Percentiles rank a stretch among this genome's conserved stretches.
These are phyloP conservation scores for Conringia planisiliqua DNA, from an alignment of 345 rosid genomes.

Conservation along the genomic window DNA sequence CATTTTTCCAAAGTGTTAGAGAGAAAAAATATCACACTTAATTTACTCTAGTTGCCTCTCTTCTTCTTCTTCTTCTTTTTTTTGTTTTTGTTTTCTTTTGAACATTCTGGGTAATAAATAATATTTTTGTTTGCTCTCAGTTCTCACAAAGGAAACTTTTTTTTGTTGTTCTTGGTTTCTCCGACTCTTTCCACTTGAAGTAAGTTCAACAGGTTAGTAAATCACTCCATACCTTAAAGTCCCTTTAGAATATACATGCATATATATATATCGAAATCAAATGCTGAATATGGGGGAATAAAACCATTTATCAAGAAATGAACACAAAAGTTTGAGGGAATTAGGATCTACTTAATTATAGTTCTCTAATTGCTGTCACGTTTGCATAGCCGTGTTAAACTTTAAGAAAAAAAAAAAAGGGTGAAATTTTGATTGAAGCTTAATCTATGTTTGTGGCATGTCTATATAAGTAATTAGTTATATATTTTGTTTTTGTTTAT, in stretches of 20 bases:
- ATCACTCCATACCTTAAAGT: constrained; percentile 3
- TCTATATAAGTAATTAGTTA: not conserved
- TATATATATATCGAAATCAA: not conserved
- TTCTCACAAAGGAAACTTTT: not conserved
- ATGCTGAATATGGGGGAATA: not conserved
- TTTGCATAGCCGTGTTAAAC: not conserved
- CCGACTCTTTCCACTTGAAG: constrained; percentile 17
- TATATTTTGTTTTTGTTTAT: not conserved
- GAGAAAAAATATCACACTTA: not conserved
- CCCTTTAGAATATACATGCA: not conserved
- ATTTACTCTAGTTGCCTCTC: constrained; percentile 6
- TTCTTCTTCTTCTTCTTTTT: constrained; percentile 11
- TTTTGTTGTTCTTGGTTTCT: constrained; percentile 14
- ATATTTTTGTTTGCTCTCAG: not conserved
- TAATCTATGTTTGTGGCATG: not conserved
- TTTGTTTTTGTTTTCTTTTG: not conserved
- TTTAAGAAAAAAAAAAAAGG: no score
- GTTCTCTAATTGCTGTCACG: not conserved
- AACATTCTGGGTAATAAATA: not conserved
- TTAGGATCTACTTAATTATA: not conserved
- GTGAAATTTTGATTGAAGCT: not conserved
- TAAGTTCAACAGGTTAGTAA: constrained; percentile 7
- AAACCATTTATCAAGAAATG: not conserved
- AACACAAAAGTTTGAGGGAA: not conserved
- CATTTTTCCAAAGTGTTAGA: not conserved